Evolutionary conservation across 176 grass and related monocot species (phyloP).

Genomic region (Themeda triandra): DNA sequence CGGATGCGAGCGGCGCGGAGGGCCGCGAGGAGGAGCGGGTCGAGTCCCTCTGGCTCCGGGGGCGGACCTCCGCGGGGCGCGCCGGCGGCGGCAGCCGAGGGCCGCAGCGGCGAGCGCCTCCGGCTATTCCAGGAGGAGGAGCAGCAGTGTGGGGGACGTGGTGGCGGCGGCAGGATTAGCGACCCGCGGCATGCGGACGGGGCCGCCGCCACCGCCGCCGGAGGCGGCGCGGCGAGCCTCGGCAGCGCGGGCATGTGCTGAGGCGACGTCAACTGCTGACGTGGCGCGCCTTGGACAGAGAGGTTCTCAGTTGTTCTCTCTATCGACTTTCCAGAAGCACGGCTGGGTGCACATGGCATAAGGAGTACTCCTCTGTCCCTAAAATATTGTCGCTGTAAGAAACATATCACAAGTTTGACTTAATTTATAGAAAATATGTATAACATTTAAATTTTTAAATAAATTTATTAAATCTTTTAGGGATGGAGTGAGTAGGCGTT

Average conservation of each 20-base stretch:
- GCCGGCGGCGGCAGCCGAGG: background rate
- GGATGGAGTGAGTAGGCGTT: too few species aligned
- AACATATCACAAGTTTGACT: too few species aligned
- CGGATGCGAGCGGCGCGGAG: too few species aligned
- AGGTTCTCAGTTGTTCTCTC: too few species aligned
- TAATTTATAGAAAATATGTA: too few species aligned
- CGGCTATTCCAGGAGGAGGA: background rate
- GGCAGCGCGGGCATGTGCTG: slow-evolving; percentile 7
- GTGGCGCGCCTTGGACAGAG: background rate
- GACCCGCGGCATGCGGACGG: background rate
- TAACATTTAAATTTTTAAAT: too few species aligned
- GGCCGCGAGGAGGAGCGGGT: slow-evolving; percentile 31
- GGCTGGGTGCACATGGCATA: too few species aligned
- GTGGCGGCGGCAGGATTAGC: background rate
- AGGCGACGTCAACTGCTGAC: background rate
- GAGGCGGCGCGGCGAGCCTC: background rate
- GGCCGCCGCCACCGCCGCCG: background rate
- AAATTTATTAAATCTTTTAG: too few species aligned
- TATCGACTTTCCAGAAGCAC: too few species aligned
- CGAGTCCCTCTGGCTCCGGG: slow-evolving; percentile 23
- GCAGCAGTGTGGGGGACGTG: background rate
- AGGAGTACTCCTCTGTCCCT: too few species aligned
- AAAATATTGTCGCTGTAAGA: too few species aligned
- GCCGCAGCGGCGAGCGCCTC: background rate
- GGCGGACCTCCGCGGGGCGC: background rate